Percentiles rank a stretch among this genome's conserved stretches.
Conservation (phyloP, 805 yeast genomes). For the Metschnikowia colocasiae region DNA sequence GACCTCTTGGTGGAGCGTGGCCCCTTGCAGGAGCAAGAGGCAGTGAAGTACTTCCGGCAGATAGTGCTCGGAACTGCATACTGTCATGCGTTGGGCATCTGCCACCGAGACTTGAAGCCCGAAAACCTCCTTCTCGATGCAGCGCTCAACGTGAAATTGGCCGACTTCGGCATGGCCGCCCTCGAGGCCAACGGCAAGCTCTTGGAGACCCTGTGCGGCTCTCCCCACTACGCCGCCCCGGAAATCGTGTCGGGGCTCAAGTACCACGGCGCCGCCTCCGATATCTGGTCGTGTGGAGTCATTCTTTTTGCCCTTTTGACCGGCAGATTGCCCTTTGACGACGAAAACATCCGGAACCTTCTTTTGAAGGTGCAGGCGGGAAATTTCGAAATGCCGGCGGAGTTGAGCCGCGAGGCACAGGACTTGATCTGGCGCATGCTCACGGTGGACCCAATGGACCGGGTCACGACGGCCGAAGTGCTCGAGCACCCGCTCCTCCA, state of each 20-base stretch:
- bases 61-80: slow-evolving; percentile 75
- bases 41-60: slow-evolving; percentile 73
- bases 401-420: slow-evolving; percentile 60
- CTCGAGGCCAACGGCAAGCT: slow-evolving; percentile 66
- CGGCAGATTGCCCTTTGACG: slow-evolving; percentile 82
- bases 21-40: slow-evolving; percentile 66
- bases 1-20: slow-evolving; percentile 71
- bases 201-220: slow-evolving; percentile 79
- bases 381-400: slow-evolving; percentile 65
- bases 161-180: slow-evolving; percentile 91
- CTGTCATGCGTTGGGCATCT: slow-evolving; percentile 74
- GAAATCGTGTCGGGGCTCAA: slow-evolving; percentile 76
- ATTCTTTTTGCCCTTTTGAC: slow-evolving; percentile 74
- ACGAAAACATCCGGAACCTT: slow-evolving; percentile 69
- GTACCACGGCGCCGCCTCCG: slow-evolving; percentile 82
- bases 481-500: slow-evolving; percentile 53
- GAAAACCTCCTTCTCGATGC: slow-evolving; percentile 71
- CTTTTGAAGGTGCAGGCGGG: slow-evolving; percentile 76
- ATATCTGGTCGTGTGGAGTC: slow-evolving; percentile 87
- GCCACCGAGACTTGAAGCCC: slow-evolving; percentile 81
- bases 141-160: slow-evolving; percentile 66
- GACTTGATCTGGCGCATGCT: slow-evolving; percentile 64
- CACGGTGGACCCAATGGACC: slow-evolving; percentile 63
- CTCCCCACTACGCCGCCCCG: slow-evolving; percentile 88
- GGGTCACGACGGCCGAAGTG: slow-evolving; percentile 68